Conservation (phyloP, 345 rosid genomes). For the Bretschneidera sinensis region DNA sequence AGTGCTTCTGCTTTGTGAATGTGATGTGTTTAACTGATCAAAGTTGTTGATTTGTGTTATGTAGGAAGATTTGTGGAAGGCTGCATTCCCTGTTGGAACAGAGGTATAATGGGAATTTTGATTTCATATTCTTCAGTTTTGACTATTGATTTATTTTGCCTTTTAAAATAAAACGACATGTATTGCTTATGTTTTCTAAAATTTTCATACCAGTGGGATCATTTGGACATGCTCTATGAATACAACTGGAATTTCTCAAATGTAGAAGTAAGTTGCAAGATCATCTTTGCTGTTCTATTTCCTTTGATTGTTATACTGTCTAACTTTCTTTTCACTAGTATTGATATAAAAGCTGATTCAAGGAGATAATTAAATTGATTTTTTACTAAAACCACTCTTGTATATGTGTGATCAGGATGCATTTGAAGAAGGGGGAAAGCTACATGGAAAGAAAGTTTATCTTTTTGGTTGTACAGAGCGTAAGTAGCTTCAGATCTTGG, state of each 20-base stretch:
- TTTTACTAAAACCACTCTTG: constrained; percentile 9
- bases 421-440: constrained; percentile 83
- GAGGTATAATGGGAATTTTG: constrained; percentile 50
- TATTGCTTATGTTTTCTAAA: constrained; percentile 11
- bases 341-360: not conserved
- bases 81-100: constrained; percentile 81
- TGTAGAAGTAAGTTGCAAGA: constrained; percentile 67
- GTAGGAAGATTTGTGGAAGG: constrained; percentile 92
- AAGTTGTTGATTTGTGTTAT: constrained; percentile 18
- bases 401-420: constrained; percentile 54
- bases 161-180: not conserved
- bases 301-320: constrained; percentile 6
- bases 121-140: constrained; percentile 7
- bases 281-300: not conserved
- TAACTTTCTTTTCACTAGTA: not conserved
- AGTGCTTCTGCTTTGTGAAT: constrained; percentile 1
- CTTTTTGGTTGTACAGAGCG: constrained; percentile 93
- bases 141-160: not conserved
- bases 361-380: constrained; percentile 1
- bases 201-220: constrained; percentile 74
- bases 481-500: constrained; percentile 34
- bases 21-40: constrained; percentile 1
- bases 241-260: constrained; percentile 80
- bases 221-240: constrained; percentile 62
- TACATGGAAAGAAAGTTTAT: constrained; percentile 68